Percentiles rank a stretch among this genome's conserved stretches.
phyloP scores from a whole-genome alignment of 495 filamentous ascomycete species.

The Jackrogersella minutella region DNA sequence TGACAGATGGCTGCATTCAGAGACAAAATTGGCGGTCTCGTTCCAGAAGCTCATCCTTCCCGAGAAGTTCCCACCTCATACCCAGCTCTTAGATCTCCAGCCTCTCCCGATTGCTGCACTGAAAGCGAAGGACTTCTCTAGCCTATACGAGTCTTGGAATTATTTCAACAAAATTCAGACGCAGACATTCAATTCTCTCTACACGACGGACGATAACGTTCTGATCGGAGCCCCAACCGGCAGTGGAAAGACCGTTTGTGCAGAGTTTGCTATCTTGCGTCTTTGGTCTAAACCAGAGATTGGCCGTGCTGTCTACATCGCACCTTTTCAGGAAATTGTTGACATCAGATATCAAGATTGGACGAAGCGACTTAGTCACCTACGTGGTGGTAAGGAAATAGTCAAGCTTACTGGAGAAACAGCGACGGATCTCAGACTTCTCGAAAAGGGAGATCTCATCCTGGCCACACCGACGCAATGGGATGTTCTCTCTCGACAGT shows the following conservation, averaged over 20 bases:
- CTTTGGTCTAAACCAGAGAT: conserved; percentile 80
- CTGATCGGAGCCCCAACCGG: conserved; percentile 90
- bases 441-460: conserved; percentile 89
- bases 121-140: conserved; percentile 82
- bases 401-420: conserved; percentile 95
- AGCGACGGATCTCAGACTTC: conserved; percentile 85
- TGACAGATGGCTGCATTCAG: conserved; percentile 97
- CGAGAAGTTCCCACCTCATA: conserved; percentile 95
- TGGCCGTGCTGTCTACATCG: conserved; percentile 91
- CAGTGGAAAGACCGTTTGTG: conserved; percentile 95
- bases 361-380: conserved; percentile 73
- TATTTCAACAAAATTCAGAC: conserved; percentile 98
- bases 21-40: conserved; percentile 90
- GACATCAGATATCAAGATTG: conserved; percentile 83
- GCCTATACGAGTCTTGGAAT: conserved; percentile 84
- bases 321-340: conserved; percentile 94
- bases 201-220: conserved; percentile 88
- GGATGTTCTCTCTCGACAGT: conserved; percentile 94
- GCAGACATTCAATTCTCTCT: conserved; percentile 93
- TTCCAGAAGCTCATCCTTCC: conserved; percentile 95
- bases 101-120: conserved; percentile 86
- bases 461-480: conserved; percentile 93
- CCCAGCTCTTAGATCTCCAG: conserved; percentile 87
- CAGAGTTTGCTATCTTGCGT: conserved; percentile 88
- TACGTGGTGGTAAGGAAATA: conserved; percentile 88